phyloP scores from a whole-genome alignment of 2,329 filamentous ascomycete genomes.

The Fusarium odoratissimum region DNA sequence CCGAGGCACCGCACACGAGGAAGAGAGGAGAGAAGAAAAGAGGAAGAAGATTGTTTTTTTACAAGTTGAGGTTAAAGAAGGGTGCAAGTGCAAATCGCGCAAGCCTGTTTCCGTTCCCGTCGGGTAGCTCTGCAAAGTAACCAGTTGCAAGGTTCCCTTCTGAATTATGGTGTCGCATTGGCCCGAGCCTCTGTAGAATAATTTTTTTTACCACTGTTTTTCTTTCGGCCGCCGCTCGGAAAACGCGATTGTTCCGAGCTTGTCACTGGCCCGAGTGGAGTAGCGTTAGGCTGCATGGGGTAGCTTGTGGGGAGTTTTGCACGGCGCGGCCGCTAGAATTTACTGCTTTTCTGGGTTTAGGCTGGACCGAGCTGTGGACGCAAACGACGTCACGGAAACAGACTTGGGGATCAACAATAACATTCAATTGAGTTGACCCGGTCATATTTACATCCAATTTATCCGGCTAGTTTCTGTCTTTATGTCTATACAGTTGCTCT shows the following conservation, averaged over 20 bases:
- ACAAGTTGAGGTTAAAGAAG: conserved; percentile 6
- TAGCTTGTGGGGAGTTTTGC: conserved; percentile 22
- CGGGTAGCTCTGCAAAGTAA: conserved; percentile 16
- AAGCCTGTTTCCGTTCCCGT: conserved; percentile 21
- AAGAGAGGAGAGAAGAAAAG: conserved; percentile 6
- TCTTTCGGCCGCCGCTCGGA: conserved; percentile 42
- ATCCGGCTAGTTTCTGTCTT: accelerated
- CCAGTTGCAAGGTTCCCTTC: conserved; percentile 1
- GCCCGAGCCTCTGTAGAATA: conserved; percentile 24
- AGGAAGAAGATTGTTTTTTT: neutral
- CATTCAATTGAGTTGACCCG: neutral
- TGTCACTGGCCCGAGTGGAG: conserved; percentile 25
- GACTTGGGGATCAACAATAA: neutral
- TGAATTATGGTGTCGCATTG: conserved; percentile 37
- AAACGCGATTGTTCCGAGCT: conserved; percentile 42
- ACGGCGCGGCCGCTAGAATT: conserved; percentile 19
- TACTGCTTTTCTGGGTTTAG: conserved; percentile 19
- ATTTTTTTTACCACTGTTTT: conserved; percentile 26
- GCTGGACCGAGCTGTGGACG: neutral
- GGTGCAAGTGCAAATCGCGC: conserved; percentile 41
- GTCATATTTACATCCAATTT: neutral
- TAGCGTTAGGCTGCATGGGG: conserved; percentile 5
- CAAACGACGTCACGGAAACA: conserved; percentile 34
- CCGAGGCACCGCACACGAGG: conserved; percentile 25
- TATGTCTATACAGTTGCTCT: accelerated